Base-by-base conservation (phyloP, 306 rosid species). In the Prunus campanulata region DNA sequence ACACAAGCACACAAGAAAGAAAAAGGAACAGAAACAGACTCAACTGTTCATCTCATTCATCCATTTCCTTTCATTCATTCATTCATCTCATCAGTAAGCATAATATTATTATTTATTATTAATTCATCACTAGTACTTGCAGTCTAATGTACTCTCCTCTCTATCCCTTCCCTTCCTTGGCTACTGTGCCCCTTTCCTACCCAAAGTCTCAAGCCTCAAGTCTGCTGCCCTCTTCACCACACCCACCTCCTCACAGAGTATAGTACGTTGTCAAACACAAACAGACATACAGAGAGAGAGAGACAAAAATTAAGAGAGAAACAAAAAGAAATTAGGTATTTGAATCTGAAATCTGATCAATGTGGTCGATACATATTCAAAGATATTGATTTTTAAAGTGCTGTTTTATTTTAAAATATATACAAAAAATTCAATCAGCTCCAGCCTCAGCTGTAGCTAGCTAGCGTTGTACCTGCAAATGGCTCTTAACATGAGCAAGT, bases 401-500 rank as follows among this genome's bases (percentile, higher is more conserved):
- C 44, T 39, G 44, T 39, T 6, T 39, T 39, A 39, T 39, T 6
- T 39, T 39, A 39, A 39, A 39, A 7, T 39, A 39, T 39, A 7
- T 39, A 39, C 44, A 39, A 6, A 39, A 39, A 39, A 39, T 39
- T 39, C 44, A 39, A 7, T 7, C 44, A 39, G 9, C 44, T 7
- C 44, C 42, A 35, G 42, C 42, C 42, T 35, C 42, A 35, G 42
- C 42, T 35, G 57, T 44, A 35, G 76, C 39, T 70, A 55, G 24
- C 11, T 15, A 35, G 42, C 42, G 42, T 35, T 35, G 71, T 87
- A 93, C 98, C 98, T 93, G 98, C 70, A 93, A 90, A 85, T 93
- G 98, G 77, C 98, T 93, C 88, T 93, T 93, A 10, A 93, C 98
- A 87, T 93, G 98, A 82, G 98, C 96, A 11, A 93, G 89, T 55